Percentiles rank a stretch among this genome's conserved stretches.
These are phyloP conservation scores for Fragaria ananassa DNA, from an alignment of 306 rosid species.

Conservation along the genomic window DNA sequence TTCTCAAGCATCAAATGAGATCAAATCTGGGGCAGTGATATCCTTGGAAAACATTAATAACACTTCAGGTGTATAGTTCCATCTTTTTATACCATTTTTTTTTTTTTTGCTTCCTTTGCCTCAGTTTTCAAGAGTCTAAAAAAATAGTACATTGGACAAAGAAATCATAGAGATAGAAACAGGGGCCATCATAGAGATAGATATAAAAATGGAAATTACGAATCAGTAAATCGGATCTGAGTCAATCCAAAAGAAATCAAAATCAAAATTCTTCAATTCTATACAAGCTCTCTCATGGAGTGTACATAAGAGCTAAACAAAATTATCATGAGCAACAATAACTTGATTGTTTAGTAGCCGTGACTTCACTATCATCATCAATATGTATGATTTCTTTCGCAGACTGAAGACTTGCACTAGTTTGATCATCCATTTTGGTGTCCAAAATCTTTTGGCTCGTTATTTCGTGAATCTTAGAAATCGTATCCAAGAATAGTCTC, in stretches of 20 bases:
- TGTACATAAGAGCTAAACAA: background rate
- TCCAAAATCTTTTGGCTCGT: constrained; percentile 61
- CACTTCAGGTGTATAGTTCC: constrained; percentile 46
- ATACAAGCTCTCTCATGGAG: background rate
- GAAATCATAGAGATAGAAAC: too few species aligned
- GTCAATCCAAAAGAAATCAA: background rate
- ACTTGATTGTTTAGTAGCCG: constrained; percentile 65
- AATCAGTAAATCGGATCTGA: background rate
- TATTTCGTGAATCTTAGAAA: constrained; percentile 59
- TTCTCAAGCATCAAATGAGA: constrained; percentile 55
- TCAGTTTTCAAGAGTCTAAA: background rate
- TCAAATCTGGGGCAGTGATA: constrained; percentile 72
- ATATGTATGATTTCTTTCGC: constrained; percentile 55
- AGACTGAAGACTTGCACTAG: constrained; percentile 21
- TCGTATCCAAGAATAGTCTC: constrained; percentile 67
- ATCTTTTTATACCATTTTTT: background rate
- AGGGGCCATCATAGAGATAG: background rate
- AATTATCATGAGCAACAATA: constrained; percentile 44
- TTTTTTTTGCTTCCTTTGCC: constrained; percentile 12
- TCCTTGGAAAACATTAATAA: constrained; percentile 84
- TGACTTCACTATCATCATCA: constrained; percentile 67
- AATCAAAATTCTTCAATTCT: constrained; percentile 4
- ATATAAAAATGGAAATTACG: background rate
- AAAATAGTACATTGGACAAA: background rate
- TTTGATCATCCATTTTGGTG: constrained; percentile 32